Conservation (phyloP, 495 filamentous ascomycete species). For the Daldinia bambusicola region DNA sequence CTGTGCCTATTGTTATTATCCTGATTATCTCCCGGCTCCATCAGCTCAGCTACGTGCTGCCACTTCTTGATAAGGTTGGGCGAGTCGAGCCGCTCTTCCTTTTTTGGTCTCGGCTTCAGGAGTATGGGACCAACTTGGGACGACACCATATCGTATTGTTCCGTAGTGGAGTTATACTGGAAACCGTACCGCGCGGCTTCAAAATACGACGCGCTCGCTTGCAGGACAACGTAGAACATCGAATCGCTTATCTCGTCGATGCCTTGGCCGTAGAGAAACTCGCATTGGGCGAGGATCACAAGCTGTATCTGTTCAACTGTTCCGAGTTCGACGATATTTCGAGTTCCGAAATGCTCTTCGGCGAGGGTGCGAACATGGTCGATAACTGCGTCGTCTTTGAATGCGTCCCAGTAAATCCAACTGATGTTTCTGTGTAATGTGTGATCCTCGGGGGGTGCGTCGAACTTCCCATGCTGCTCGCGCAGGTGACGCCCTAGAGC, state of each 20-base stretch:
- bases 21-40: slow-evolving; percentile 10
- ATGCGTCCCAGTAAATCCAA: slow-evolving; percentile 16
- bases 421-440: slow-evolving; percentile 17
- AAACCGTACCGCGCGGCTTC: slow-evolving; percentile 9
- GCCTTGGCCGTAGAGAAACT: neutral
- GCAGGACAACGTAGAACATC: neutral
- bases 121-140: slow-evolving; percentile 3
- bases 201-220: slow-evolving; percentile 15
- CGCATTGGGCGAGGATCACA: slow-evolving; percentile 9
- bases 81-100: slow-evolving; percentile 19
- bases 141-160: neutral
- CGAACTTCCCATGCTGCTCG: neutral
- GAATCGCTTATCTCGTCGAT: neutral
- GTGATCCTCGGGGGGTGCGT: slow-evolving; percentile 17
- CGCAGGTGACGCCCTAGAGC: neutral
- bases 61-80: slow-evolving; percentile 7
- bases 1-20: neutral
- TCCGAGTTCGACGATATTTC: neutral
- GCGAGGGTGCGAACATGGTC: slow-evolving; percentile 3
- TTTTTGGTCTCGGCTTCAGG: slow-evolving; percentile 4
- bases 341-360: neutral
- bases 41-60: slow-evolving; percentile 14
- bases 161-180: neutral
- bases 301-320: neutral
- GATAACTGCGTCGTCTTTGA: neutral